phyloP scores from a whole-genome alignment of 371 early-diverging fungal species.

The Choanephora cucurbitarum region DNA sequence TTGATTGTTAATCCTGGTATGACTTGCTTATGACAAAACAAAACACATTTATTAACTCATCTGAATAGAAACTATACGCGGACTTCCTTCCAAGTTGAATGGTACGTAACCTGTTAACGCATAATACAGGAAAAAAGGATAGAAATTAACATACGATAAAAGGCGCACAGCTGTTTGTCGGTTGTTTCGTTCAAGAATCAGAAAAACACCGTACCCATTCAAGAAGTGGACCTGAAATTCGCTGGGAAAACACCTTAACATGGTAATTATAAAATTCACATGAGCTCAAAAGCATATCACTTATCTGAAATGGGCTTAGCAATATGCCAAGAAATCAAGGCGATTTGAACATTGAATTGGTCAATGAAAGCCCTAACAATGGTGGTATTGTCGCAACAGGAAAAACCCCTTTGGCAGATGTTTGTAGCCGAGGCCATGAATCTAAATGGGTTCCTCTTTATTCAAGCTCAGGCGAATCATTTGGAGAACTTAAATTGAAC shows the following conservation, averaged over 20 bases:
- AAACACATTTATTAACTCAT: not conserved
- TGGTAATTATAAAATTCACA: slow-evolving; percentile 15
- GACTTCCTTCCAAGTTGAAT: slow-evolving; percentile 12
- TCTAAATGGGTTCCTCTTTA: slow-evolving; percentile 16
- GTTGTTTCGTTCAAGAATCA: slow-evolving; percentile 21
- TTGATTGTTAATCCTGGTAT: slow-evolving; percentile 9
- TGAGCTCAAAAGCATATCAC: not conserved
- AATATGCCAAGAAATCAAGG: slow-evolving; percentile 25
- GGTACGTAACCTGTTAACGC: slow-evolving; percentile 10
- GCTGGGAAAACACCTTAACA: slow-evolving; percentile 20
- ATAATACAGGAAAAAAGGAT: not conserved
- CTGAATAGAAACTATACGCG: slow-evolving; percentile 19
- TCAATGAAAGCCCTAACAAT: slow-evolving; percentile 22
- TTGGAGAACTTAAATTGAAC: slow-evolving; percentile 22
- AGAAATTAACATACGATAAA: not conserved
- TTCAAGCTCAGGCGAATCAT: slow-evolving; percentile 12
- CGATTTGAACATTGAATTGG: slow-evolving; percentile 21
- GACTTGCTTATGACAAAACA: not conserved
- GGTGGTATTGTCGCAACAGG: slow-evolving; percentile 24
- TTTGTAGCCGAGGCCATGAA: slow-evolving; percentile 17
- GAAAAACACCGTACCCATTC: slow-evolving; percentile 32
- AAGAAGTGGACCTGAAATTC: slow-evolving; percentile 12
- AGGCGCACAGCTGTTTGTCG: slow-evolving; percentile 27
- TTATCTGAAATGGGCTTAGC: slow-evolving; percentile 6
- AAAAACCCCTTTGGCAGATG: slow-evolving; percentile 13